Evolutionary conservation across 768 basidiomycete genomes (phyloP).

Genomic region (Rhizopogon salebrosus): DNA sequence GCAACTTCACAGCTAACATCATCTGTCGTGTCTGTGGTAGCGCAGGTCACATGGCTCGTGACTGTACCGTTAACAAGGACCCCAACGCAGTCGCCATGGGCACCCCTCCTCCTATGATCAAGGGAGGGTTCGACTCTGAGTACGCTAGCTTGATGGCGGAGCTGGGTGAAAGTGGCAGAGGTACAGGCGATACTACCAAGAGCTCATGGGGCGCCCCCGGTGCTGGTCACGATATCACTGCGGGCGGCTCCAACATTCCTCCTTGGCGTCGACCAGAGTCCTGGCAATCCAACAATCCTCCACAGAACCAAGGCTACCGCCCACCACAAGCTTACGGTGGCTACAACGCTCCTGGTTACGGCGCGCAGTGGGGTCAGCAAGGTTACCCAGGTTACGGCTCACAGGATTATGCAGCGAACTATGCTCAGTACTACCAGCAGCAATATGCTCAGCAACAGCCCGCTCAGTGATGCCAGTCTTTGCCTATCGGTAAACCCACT

Average conservation of each 20-base stretch:
- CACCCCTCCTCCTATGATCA: slow-evolving; percentile 46
- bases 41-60: slow-evolving; percentile 98
- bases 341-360: slow-evolving; percentile 38
- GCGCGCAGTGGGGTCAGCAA: slow-evolving; percentile 33
- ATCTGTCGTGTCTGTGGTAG: slow-evolving; percentile 98
- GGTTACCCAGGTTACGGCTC: slow-evolving; percentile 34
- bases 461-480: neutral
- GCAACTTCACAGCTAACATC: slow-evolving; percentile 98
- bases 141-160: slow-evolving; percentile 98
- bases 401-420: slow-evolving; percentile 69
- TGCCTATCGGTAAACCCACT: neutral
- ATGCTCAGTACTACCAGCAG: slow-evolving; percentile 84
- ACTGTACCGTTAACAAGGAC: slow-evolving; percentile 92
- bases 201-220: slow-evolving; percentile 62
- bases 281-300: slow-evolving; percentile 58
- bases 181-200: slow-evolving; percentile 49
- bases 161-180: slow-evolving; percentile 77
- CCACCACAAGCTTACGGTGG: slow-evolving; percentile 63
- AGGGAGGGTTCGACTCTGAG: slow-evolving; percentile 92
- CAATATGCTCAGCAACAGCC: slow-evolving; percentile 77
- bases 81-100: slow-evolving; percentile 57
- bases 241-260: slow-evolving; percentile 72
- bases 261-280: slow-evolving; percentile 90
- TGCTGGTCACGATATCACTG: slow-evolving; percentile 51
- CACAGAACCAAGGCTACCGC: slow-evolving; percentile 56